phyloP scores from a whole-genome alignment of 257 asterid species.

The Solanum verrucosum region DNA sequence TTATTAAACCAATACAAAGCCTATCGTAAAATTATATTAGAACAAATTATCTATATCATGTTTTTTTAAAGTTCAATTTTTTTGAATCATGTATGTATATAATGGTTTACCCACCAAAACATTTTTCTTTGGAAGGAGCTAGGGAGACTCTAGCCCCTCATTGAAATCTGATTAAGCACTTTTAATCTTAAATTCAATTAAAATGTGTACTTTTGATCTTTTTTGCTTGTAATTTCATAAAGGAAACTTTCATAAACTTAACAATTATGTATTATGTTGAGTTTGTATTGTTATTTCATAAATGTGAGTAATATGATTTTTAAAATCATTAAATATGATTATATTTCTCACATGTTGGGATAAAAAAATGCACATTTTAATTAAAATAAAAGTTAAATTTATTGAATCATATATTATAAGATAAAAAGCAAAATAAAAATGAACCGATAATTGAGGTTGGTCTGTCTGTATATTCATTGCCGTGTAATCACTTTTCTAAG shows the following conservation, averaged over 20 bases:
- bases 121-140: not conserved
- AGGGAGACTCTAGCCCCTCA: not conserved
- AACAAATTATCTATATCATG: not conserved
- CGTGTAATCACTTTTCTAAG: not conserved
- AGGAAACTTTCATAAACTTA: too few species aligned
- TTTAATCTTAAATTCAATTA: not conserved
- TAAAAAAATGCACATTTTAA: not conserved
- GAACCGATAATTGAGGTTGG: not conserved
- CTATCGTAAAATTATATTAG: not conserved
- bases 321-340: not conserved
- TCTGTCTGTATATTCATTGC: not conserved
- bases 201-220: not conserved
- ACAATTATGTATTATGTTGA: not conserved
- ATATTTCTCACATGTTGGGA: not conserved
- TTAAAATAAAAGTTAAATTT: not conserved
- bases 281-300: not conserved
- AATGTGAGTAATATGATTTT: not conserved
- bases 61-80: not conserved
- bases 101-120: not conserved
- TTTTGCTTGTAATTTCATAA: not conserved
- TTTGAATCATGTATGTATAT: not conserved
- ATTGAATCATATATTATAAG: not conserved
- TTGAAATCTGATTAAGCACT: not conserved
- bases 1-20: not conserved
- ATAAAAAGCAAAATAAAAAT: not conserved